Percentiles rank a stretch among this genome's conserved stretches.
These are phyloP conservation scores for Oropetium thomaeum DNA, from an alignment of 176 grass and related monocot genomes.

Conservation along the genomic window DNA sequence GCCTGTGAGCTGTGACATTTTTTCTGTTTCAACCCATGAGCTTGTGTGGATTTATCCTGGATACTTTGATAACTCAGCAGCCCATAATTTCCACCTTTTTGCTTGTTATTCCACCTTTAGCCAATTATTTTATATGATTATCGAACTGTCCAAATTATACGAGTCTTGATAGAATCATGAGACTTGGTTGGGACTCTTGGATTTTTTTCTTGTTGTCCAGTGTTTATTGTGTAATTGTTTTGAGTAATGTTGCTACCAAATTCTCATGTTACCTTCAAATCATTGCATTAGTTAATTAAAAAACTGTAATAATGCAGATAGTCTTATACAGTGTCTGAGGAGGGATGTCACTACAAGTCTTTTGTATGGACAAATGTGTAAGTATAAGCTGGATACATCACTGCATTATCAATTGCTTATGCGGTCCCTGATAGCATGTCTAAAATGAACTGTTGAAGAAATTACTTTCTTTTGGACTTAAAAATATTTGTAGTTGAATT, in stretches of 20 bases:
- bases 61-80: no score
- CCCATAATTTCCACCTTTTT: neutral
- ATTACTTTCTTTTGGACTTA: neutral
- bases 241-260: neutral
- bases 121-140: neutral
- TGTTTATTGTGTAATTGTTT: neutral
- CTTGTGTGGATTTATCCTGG: neutral
- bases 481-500: neutral
- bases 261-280: neutral
- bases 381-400: neutral
- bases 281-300: neutral
- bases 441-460: neutral
- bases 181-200: neutral
- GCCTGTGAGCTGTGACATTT: no score
- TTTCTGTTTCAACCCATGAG: neutral
- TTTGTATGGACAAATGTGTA: neutral
- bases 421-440: neutral
- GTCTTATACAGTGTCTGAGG: neutral
- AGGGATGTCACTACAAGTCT: neutral
- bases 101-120: no score
- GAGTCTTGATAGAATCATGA: no score
- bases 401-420: neutral
- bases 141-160: neutral
- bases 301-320: neutral
- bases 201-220: neutral